Conservation (phyloP, 768 basidiomycete species). For the Russula griseocarnosa region DNA sequence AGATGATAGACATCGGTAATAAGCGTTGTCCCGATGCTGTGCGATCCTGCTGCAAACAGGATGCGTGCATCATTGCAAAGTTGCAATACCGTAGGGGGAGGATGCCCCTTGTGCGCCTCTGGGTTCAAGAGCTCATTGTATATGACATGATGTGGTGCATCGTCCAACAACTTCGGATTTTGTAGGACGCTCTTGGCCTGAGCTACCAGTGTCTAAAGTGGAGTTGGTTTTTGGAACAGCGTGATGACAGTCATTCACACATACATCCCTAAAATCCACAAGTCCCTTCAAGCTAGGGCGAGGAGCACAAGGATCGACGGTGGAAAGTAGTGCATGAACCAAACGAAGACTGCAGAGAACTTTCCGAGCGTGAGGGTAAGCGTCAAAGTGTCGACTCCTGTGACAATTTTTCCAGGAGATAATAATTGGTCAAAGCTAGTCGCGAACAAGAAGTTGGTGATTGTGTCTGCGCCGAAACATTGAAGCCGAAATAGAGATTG, state of each 20-base stretch:
- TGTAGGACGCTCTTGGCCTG: conserved; percentile 5
- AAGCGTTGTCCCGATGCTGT: conserved; percentile 17
- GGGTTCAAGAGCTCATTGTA: conserved; percentile 15
- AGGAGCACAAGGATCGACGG: neutral
- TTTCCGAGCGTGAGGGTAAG: conserved; percentile 28
- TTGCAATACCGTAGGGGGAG: neutral
- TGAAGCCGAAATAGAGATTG: conserved; percentile 42
- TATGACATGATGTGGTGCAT: conserved; percentile 18
- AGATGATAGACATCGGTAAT: conserved; percentile 15
- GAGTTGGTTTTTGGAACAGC: neutral
- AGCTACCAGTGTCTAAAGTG: neutral
- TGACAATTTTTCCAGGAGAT: conserved; percentile 35
- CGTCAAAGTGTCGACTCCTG: conserved; percentile 35
- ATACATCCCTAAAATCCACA: neutral
- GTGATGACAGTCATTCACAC: neutral
- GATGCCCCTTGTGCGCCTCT: conserved; percentile 8
- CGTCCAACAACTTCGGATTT: conserved; percentile 4
- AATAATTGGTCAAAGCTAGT: conserved; percentile 36
- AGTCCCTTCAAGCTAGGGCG: neutral
- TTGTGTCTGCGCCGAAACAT: conserved; percentile 43
- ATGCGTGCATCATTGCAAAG: conserved; percentile 14
- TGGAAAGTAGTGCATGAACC: conserved; percentile 9
- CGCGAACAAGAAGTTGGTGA: conserved; percentile 43
- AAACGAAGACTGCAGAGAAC: conserved; percentile 2
- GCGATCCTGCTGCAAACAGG: conserved; percentile 20